Evolutionary conservation across 768 basidiomycete genomes (phyloP), one percentile per base, ranked within the genome.

Genomic region (Crassisporium funariophilum): DNA sequence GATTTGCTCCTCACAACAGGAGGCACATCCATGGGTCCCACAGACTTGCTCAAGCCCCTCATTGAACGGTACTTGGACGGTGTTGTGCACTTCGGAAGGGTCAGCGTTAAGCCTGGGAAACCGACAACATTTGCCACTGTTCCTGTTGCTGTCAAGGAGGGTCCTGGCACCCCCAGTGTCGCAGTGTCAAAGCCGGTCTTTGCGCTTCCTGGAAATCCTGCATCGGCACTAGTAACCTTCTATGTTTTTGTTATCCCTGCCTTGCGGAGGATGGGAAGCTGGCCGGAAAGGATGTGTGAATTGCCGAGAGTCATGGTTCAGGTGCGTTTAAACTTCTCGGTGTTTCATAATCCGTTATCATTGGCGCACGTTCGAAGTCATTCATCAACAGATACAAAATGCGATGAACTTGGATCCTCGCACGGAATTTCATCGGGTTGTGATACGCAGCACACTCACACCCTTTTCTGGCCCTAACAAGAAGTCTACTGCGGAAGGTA

Each of bases 21-120:
- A 9, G 92, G 92, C 4, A 93, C 92, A 4, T 91, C 89, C 2
- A 95, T 95, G 92, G 92, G 92, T 0, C 78, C 91, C 2, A 83
- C 82, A 1, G 92, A 95, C 63, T 74, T 95, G 16, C 67, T 95
- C 31, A 94, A 95, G 64, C 92, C 92, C 1, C 80, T 93, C 47
- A 86, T 95, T 46, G 92, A 95, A 65, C 80, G 83, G 12, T 76
- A 86, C 34, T 77, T 94, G 45, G 63, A 72, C 13, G 92, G 91
- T 0, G 84, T 76, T 5, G 75, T 93, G 4, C 91, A 94, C 58
- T 94, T 95, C 60, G 92, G 92, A 1, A 77, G 91, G 6, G 88
- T 94, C 41, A 80, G 81, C 17, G 79, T 92, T 58, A 91, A 90
- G 57, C 83, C 83, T 1, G 92, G 91, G 5, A 94, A 94, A 60